phyloP scores from a whole-genome alignment of 176 grass and related monocot species.

The Elymus sibiricus region DNA sequence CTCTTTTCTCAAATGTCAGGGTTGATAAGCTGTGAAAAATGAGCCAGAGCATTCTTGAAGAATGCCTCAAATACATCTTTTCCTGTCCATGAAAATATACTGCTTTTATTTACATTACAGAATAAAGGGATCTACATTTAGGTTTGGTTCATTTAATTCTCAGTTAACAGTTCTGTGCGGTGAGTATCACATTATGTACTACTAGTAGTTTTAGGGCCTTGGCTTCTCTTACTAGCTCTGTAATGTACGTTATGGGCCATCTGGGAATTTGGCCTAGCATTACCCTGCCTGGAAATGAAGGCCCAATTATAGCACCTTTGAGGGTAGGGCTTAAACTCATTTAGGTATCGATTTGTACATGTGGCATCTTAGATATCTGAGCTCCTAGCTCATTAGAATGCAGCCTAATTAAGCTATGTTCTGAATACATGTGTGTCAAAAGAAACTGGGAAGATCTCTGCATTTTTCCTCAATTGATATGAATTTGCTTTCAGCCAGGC shows the following conservation, averaged over 20 bases:
- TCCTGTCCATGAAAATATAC: constrained; percentile 44
- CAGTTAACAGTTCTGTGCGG: background rate
- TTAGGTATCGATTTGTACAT: background rate
- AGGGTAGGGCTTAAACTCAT: background rate
- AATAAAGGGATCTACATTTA: background rate
- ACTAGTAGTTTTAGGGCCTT: background rate
- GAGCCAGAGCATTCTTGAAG: constrained; percentile 67
- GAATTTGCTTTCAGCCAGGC: background rate
- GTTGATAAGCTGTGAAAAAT: constrained; percentile 6
- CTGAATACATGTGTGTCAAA: background rate
- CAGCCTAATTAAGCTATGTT: background rate
- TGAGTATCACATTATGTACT: background rate
- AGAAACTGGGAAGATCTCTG: background rate
- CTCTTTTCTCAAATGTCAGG: background rate
- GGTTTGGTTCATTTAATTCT: background rate
- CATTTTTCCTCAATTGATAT: background rate
- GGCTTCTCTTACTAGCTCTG: background rate
- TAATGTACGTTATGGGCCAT: background rate
- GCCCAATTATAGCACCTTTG: background rate
- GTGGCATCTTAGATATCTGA: background rate
- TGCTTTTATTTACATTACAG: constrained; percentile 2
- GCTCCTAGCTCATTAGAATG: background rate
- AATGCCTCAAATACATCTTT: constrained; percentile 99
- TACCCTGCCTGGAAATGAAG: background rate
- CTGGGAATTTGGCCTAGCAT: background rate